A percentile compares a stretch with the other conserved stretches of the same genome.
Conservation (phyloP, 2,329 filamentous ascomycete genomes). For the Neurospora sp. region DNA sequence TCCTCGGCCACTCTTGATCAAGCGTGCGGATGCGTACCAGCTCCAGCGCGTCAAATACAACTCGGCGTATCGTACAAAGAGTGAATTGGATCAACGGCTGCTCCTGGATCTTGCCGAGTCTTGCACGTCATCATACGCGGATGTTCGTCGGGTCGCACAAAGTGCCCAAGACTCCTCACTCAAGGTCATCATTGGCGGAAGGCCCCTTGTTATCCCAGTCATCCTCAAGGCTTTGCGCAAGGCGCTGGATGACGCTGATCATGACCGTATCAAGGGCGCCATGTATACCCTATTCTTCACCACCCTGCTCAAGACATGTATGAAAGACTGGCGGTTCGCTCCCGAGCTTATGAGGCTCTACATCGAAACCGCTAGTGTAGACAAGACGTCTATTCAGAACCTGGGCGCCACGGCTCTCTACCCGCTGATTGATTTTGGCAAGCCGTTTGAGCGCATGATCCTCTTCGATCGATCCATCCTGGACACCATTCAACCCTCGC, state of each 20-base stretch:
- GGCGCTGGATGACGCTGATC: conserved; percentile 70
- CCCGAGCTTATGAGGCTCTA: conserved; percentile 84
- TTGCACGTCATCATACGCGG: conserved; percentile 83
- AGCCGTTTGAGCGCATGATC: conserved; percentile 76
- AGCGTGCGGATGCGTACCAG: conserved; percentile 89
- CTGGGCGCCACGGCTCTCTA: conserved; percentile 74
- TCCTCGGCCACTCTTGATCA: conserved; percentile 81
- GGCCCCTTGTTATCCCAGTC: conserved; percentile 81
- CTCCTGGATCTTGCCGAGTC: conserved; percentile 83
- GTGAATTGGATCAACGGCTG: conserved; percentile 76
- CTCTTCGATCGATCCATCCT: conserved; percentile 65
- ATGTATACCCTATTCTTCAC: conserved; percentile 88
- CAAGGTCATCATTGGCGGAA: conserved; percentile 80
- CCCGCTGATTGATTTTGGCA: conserved; percentile 84
- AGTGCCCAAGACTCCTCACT: conserved; percentile 86
- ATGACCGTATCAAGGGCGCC: conserved; percentile 86
- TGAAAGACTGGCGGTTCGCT: conserved; percentile 90
- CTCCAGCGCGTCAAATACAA: conserved; percentile 92
- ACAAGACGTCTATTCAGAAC: conserved; percentile 90
- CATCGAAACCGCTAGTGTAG: conserved; percentile 78
- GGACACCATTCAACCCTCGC: conserved; percentile 57
- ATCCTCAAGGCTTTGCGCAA: conserved; percentile 69
- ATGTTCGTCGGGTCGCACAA: conserved; percentile 90
- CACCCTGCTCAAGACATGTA: conserved; percentile 75
- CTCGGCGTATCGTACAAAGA: conserved; percentile 75